These are phyloP conservation scores for Raphidocelis subcapitata DNA, from an alignment of 139 green algal genomes.

Conservation along the genomic window DNA sequence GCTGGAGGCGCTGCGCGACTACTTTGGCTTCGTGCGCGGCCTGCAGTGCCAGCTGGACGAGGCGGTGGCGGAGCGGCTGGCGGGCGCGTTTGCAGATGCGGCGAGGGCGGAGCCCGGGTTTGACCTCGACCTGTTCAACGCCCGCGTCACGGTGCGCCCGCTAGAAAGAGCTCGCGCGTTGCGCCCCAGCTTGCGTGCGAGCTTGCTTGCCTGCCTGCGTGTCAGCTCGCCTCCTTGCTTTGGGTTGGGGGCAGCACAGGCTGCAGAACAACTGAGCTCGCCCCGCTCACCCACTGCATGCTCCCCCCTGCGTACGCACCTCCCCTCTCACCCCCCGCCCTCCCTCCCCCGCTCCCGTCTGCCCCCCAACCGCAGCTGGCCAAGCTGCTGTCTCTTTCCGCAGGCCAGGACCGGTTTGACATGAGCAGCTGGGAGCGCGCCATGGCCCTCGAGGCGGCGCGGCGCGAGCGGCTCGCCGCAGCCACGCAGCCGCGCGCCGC, in stretches of 20 bases:
- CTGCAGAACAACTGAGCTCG: background rate
- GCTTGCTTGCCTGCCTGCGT: too few relatives aligned
- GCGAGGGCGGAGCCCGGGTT: background rate
- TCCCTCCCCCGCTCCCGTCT: background rate
- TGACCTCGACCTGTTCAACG: slow-evolving; percentile 21
- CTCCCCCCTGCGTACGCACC: background rate
- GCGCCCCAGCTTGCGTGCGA: background rate
- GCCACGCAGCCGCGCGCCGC: too few relatives aligned
- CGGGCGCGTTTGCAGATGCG: slow-evolving; percentile 19
- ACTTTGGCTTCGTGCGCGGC: slow-evolving; percentile 28
- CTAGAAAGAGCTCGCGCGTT: background rate
- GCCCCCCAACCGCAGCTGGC: slow-evolving; percentile 23
- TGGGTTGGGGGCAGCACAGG: background rate
- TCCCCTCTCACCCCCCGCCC: background rate
- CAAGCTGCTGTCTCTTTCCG: slow-evolving; percentile 35
- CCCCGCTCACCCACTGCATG: background rate
- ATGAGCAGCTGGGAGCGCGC: slow-evolving; percentile 16
- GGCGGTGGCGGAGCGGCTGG: slow-evolving; percentile 15
- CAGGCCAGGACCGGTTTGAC: slow-evolving; percentile 4
- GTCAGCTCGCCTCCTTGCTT: background rate
- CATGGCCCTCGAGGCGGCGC: slow-evolving; percentile 12
- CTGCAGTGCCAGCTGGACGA: slow-evolving; percentile 27
- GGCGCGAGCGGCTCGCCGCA: slow-evolving; percentile 12
- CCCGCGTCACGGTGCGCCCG: slow-evolving; percentile 25
- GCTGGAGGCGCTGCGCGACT: slow-evolving; percentile 34